Evolutionary conservation across 169 alveolate species (phyloP), one percentile per base, ranked within the genome.

Genomic region (Theileria sp.): DNA sequence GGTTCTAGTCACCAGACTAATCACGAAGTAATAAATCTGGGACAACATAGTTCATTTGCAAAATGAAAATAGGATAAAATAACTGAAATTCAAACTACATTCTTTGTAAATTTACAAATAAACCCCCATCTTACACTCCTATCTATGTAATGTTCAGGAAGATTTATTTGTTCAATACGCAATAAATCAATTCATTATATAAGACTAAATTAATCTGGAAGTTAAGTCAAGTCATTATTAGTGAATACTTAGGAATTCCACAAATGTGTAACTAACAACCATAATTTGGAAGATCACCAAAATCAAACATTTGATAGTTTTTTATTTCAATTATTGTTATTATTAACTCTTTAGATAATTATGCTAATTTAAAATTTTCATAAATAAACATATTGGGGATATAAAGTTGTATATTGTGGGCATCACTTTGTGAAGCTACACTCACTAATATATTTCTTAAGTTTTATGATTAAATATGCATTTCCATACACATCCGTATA

Each of bases 1-100:
- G 70, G 38, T 58, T 30, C 80, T 51, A n/a, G 80, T 74, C 30
- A 74, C 64, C 8, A 54, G 26, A 54, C 56, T 25, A 30, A 74
- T 23, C 25, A 74, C 21, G 19, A 3, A n/a, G 5, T 69, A 67
- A 34, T 50, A 51, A 15, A 69, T 26, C 32, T 19, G 6, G 32
- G 61, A 50, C 38, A 69, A 25, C 77, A 69, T 69, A 23, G 6
- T 21, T n/a, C 32, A 64, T 64, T 64, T 64, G 13, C 25, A 4
- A 44, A 44, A 13, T 44, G 54, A 44, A 44, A 44, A 44, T 44
- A 44, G 17, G 4, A 8, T 44, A 44, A 44, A 44, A 44, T 44
- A 44, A 44, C 54, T 44, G 3, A 44, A 44, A 44, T 4, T 8
- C 15, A 58, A 21, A 19, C 67, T 58, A 58, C 34, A 58, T 21